Evolutionary conservation across 257 asterid genomes (phyloP).

Genomic region (Prunella vulgaris): DNA sequence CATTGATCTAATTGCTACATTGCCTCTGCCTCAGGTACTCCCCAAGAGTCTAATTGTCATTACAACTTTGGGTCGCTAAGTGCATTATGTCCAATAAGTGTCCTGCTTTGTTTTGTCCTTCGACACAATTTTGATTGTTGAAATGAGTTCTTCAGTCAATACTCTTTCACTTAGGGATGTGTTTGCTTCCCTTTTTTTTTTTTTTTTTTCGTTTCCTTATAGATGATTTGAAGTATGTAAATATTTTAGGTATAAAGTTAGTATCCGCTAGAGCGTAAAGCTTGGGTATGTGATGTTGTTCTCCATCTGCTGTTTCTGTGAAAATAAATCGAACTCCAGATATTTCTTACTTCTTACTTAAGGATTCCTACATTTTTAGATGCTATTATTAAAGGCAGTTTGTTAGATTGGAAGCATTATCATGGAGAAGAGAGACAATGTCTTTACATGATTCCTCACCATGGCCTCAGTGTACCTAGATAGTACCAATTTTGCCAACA

Average conservation of each 20-base stretch:
- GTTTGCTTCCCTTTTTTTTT: neutral
- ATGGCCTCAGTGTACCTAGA: no score
- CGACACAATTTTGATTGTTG: neutral
- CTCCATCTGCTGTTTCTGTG: neutral
- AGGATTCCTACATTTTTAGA: neutral
- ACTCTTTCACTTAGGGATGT: neutral
- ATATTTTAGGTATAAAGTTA: neutral
- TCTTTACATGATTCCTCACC: neutral
- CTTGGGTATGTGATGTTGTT: neutral
- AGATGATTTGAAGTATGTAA: neutral
- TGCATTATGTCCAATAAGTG: neutral
- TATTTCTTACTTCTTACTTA: neutral
- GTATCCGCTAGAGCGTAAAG: neutral
- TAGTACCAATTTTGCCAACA: no score
- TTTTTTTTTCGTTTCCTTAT: neutral
- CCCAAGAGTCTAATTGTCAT: neutral
- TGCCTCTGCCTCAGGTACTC: slow-evolving; percentile 95
- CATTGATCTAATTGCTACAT: slow-evolving; percentile 78
- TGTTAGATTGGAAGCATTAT: neutral
- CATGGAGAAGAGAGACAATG: neutral
- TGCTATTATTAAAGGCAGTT: no score
- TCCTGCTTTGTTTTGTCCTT: neutral
- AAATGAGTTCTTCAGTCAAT: neutral
- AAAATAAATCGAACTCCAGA: neutral
- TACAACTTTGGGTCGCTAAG: neutral